Percentiles rank a stretch among this genome's conserved stretches.
Evolutionary conservation across 305 asterid genomes (phyloP).

Genomic region (Fraxinus floribunda): DNA sequence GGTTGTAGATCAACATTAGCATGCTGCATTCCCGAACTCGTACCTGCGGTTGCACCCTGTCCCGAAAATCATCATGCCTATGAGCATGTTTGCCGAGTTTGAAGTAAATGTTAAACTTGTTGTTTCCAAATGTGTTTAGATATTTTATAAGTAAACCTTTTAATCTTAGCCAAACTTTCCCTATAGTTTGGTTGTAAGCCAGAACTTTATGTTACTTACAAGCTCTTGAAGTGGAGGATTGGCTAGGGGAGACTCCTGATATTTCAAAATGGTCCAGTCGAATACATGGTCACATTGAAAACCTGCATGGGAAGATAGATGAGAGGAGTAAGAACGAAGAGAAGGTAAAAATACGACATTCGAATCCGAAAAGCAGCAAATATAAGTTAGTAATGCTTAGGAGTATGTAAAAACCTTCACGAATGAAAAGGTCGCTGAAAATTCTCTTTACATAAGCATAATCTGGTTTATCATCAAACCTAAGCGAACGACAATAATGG

Average conservation of each 20-base stretch:
- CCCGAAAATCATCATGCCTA: slow-evolving; percentile 17
- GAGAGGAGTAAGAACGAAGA: slow-evolving; percentile 9
- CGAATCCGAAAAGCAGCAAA: not conserved
- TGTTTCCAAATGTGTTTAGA: not conserved
- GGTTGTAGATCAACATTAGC: slow-evolving; percentile 55
- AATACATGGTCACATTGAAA: slow-evolving; percentile 76
- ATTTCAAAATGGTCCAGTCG: slow-evolving; percentile 83
- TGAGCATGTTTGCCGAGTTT: not conserved
- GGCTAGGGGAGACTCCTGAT: slow-evolving; percentile 71
- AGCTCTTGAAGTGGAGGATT: slow-evolving; percentile 72
- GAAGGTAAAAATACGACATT: not conserved
- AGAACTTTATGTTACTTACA: slow-evolving; percentile 45
- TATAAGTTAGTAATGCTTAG: not conserved
- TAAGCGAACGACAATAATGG: slow-evolving; percentile 84
- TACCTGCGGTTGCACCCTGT: slow-evolving; percentile 65
- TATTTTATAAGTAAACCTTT: not conserved
- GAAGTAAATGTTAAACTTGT: not conserved
- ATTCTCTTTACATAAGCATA: slow-evolving; percentile 76
- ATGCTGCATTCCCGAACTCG: slow-evolving; percentile 65
- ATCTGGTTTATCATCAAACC: slow-evolving; percentile 81
- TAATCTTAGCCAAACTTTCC: not conserved
- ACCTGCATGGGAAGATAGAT: slow-evolving; percentile 42
- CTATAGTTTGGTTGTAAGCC: slow-evolving; percentile 8
- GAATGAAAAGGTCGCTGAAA: slow-evolving; percentile 80
- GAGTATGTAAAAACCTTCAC: slow-evolving; percentile 57